These are phyloP conservation scores for Panicum miliaceum DNA, from an alignment of 176 grass and related monocot species.

Conservation along the genomic window DNA sequence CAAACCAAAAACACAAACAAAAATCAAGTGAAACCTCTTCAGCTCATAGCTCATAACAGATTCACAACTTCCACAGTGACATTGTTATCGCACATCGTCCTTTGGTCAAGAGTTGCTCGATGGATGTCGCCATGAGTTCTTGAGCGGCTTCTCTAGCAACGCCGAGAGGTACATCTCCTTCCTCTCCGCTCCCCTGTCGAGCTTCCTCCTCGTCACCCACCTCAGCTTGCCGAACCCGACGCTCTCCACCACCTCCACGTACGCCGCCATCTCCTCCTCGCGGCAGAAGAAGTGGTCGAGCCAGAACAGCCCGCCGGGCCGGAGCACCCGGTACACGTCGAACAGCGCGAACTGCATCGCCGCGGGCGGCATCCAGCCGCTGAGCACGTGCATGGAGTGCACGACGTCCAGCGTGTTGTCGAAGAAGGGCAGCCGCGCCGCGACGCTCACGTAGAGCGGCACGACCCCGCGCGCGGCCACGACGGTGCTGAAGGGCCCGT, in stretches of 20 bases:
- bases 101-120: too few species aligned
- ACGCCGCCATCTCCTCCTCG: background rate
- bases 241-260: constrained; percentile 27
- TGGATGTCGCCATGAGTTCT: constrained; percentile 13
- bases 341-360: constrained; percentile 35
- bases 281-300: constrained; percentile 35
- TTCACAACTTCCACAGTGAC: too few species aligned
- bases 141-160: constrained; percentile 9
- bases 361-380: constrained; percentile 52
- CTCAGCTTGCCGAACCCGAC: background rate
- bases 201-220: constrained; percentile 29
- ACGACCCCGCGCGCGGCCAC: constrained; percentile 59
- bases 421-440: constrained; percentile 52
- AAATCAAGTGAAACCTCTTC: too few species aligned
- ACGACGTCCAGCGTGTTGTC: constrained; percentile 60
- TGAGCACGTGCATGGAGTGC: constrained; percentile 65
- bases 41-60: too few species aligned
- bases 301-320: constrained; percentile 44
- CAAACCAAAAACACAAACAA: too few species aligned
- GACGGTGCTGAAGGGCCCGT: constrained; percentile 69
- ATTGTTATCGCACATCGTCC: too few species aligned
- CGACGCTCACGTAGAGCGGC: constrained; percentile 49
- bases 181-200: background rate
- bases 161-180: constrained; percentile 33
- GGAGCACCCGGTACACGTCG: constrained; percentile 64